These are phyloP conservation scores for Bidens hawaiensis DNA, from an alignment of 140 eudicot species.

Conservation along the genomic window DNA sequence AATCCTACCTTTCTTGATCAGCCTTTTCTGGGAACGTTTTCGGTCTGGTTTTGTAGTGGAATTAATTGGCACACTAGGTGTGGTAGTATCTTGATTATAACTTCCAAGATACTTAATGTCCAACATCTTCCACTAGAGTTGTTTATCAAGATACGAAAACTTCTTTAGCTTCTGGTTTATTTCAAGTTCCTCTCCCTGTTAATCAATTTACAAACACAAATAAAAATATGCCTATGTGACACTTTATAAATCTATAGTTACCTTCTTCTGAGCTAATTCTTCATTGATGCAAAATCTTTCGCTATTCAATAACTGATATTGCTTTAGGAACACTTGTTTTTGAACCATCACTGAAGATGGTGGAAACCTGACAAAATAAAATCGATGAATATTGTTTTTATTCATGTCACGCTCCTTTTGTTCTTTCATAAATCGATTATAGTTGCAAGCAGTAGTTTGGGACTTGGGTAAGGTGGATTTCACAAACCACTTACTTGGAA, in stretches of 20 bases:
- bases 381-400: no score
- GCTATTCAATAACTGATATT: background rate
- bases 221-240: background rate
- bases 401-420: background rate
- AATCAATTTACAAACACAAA: background rate
- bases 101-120: background rate
- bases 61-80: background rate
- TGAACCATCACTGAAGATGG: background rate
- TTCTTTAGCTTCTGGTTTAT: background rate
- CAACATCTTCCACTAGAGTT: background rate
- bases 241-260: background rate
- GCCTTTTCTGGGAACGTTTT: constrained; percentile 5
- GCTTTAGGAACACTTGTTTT: background rate
- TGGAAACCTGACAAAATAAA: background rate
- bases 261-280: constrained; percentile 12
- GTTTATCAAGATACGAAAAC: background rate
- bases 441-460: background rate
- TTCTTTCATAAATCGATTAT: background rate
- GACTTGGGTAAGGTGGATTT: background rate
- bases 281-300: background rate
- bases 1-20: constrained; percentile 6
- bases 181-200: background rate
- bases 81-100: background rate
- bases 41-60: background rate
- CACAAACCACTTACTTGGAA: background rate